Conservation (phyloP, 805 yeast species). For the Wickerhamomyces sydowiorum region DNA sequence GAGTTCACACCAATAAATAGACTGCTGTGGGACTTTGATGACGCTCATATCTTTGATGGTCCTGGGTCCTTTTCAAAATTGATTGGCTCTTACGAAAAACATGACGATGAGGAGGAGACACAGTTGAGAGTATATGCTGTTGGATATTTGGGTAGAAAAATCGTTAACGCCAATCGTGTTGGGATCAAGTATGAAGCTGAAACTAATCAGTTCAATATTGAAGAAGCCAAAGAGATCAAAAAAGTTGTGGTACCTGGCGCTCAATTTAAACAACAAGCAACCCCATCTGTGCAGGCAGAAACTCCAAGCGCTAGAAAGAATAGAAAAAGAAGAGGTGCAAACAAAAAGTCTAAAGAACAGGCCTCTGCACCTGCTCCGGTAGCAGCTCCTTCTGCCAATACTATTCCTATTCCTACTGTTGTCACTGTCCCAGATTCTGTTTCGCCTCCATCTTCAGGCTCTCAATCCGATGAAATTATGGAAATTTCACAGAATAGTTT, state of each 20-base stretch:
- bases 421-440: neutral
- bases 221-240: constrained; percentile 6
- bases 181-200: constrained; percentile 24
- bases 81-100: constrained; percentile 19
- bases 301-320: neutral
- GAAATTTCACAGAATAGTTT: constrained; percentile 2
- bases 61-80: constrained; percentile 11
- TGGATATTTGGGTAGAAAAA: constrained; percentile 25
- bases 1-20: constrained; percentile 53
- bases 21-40: constrained; percentile 57
- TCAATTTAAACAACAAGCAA: neutral
- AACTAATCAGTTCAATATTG: constrained; percentile 10
- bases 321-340: neutral
- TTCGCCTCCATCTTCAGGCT: neutral
- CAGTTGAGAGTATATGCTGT: constrained; percentile 28
- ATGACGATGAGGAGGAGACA: constrained; percentile 26
- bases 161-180: constrained; percentile 22
- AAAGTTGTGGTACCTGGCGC: neutral
- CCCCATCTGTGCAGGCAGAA: neutral
- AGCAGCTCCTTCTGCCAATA: neutral
- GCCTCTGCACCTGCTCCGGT: neutral
- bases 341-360: neutral
- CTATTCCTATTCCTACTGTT: neutral
- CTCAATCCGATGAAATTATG: neutral
- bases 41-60: constrained; percentile 21